Evolutionary conservation across 257 asterid genomes (phyloP).

Genomic region (Knoxia roxburghii): DNA sequence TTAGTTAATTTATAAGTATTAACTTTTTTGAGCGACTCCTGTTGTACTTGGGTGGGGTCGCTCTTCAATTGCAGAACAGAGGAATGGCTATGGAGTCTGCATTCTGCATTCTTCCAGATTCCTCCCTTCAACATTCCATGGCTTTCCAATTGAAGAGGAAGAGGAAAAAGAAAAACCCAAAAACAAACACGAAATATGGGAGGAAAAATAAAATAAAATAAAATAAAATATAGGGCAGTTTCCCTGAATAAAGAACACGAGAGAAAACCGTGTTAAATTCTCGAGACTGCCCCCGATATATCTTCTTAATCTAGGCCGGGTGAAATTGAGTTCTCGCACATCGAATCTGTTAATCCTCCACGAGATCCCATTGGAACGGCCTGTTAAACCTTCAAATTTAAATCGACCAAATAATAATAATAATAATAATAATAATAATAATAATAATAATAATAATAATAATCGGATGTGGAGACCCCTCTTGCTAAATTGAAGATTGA

Average conservation of each 20-base stretch:
- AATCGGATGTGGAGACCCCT: slow-evolving; percentile 29
- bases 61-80: too few relatives aligned
- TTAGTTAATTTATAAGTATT: too few relatives aligned
- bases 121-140: slow-evolving; percentile 34
- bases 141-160: slow-evolving; percentile 32
- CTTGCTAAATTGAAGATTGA: slow-evolving; percentile 16
- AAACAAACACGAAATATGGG: too few relatives aligned
- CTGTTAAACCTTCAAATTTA: slow-evolving; percentile 1
- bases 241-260: slow-evolving; percentile 24
- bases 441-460: background rate
- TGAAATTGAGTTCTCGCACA: slow-evolving; percentile 48
- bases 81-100: too few relatives aligned
- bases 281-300: slow-evolving; percentile 21
- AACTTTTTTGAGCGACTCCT: too few relatives aligned
- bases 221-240: slow-evolving; percentile 43
- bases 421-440: too few relatives aligned
- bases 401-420: background rate
- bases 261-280: slow-evolving; percentile 17
- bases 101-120: slow-evolving; percentile 33
- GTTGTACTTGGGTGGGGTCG: too few relatives aligned
- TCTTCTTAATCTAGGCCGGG: slow-evolving; percentile 45
- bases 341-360: slow-evolving; percentile 3
- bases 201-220: background rate
- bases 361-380: slow-evolving; percentile 80
- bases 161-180: too few relatives aligned